Percentiles rank a stretch among this genome's conserved stretches.
phyloP scores from a whole-genome alignment of 179 eudicot species.

The Silene coronaria region DNA sequence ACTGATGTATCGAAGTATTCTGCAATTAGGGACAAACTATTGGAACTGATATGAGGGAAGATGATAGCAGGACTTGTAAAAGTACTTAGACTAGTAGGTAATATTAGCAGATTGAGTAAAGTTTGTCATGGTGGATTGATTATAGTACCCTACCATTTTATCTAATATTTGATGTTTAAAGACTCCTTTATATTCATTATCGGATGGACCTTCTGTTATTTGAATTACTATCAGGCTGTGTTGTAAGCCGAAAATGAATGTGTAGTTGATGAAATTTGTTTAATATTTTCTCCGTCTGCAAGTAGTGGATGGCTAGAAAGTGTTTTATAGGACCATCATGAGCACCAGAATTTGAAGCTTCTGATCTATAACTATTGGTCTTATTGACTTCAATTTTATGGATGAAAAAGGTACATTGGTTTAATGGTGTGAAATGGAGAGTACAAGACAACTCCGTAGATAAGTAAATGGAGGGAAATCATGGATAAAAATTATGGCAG shows the following conservation, averaged over 20 bases:
- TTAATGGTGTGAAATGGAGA: too few relatives aligned
- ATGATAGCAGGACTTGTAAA: constrained; percentile 11
- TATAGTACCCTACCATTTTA: background rate
- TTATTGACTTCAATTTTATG: too few relatives aligned
- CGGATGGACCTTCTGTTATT: constrained; percentile 21
- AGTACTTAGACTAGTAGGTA: constrained; percentile 10
- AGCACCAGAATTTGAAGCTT: too few relatives aligned
- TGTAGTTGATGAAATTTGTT: constrained; percentile 5
- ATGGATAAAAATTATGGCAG: too few relatives aligned
- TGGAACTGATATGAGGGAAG: background rate
- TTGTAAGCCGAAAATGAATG: constrained; percentile 9
- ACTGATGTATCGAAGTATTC: constrained; percentile 11
- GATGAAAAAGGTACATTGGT: too few relatives aligned
- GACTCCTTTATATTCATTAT: constrained; percentile 15
- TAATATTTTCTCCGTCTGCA: background rate
- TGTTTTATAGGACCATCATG: too few relatives aligned
- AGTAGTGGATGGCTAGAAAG: too few relatives aligned
- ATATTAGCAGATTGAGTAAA: constrained; percentile 10
- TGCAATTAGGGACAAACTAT: constrained; percentile 10
- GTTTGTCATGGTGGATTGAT: background rate
- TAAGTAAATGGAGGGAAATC: too few relatives aligned
- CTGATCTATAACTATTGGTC: too few relatives aligned
- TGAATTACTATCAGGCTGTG: background rate
- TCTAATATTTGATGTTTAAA: constrained; percentile 6
- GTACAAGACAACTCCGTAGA: too few relatives aligned